Evolutionary conservation across 805 yeast genomes (phyloP), one percentile per base, ranked within the genome.

Genomic region (Blastobotrys muscicola): DNA sequence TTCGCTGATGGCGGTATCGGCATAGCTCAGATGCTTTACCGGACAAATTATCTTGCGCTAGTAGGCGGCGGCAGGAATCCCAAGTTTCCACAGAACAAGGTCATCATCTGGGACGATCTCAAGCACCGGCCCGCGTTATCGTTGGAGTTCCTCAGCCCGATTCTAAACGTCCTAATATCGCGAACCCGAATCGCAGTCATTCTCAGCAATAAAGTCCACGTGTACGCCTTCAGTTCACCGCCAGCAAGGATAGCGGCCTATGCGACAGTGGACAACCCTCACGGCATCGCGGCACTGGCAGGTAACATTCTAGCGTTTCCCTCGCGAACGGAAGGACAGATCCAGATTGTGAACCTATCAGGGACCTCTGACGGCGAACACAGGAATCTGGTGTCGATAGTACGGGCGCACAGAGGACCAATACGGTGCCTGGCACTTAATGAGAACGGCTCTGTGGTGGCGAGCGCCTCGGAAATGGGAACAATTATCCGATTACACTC

Each of bases 51-150:
- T 58, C 70, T 90, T 42, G 95, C 90, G 0, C 64, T 92, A 36
- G 85, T 87, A 0, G 96, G 97, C 1, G 96, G 96, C 12, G 96
- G 96, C 1, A 71, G 73, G 49, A 72, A 72, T 46, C 96, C 96
- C 15, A 71, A 76, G 48, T 85, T 77, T 55, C 83, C 95, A 1
- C 70, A 76, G 51, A 85, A 85, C 64, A 84, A 83, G 59, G 74
- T 87, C 33, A 72, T 86, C 31, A 80, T 90, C 12, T 92, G 96
- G 95, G 97, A 90, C 62, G 97, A 90, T 59, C 62, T 85, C 47
- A 84, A 85, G 61, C 74, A 80, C 49, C 79, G 78, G 51, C 79
- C 80, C 26, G 82, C 89, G 3, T 68, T 85, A 13, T 72, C 74
- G 32, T 64, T 92, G 46, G 92, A 85, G 58, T 86, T 89, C 58